These are phyloP conservation scores for Alternaria hordeiaustralica DNA, from an alignment of 2,329 filamentous ascomycete genomes.

Conservation along the genomic window DNA sequence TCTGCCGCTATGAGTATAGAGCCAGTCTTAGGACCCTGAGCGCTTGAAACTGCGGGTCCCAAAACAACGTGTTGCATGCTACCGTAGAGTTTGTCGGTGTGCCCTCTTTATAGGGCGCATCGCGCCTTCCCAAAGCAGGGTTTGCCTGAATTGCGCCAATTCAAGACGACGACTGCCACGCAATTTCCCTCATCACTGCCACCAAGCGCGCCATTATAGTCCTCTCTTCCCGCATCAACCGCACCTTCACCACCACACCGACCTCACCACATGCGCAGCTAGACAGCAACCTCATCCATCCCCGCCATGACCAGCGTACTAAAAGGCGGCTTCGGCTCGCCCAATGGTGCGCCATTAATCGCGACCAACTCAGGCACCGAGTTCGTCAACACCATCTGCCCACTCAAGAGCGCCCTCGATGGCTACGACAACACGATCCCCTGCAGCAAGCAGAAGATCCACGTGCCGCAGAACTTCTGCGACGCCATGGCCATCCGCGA, in stretches of 20 bases:
- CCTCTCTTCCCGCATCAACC: neutral
- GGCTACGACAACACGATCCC: constrained; percentile 47
- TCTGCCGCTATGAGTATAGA: constrained; percentile 8
- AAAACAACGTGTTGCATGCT: constrained; percentile 10
- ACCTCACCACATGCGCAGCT: neutral
- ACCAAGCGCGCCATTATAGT: neutral
- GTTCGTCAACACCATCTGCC: constrained; percentile 49
- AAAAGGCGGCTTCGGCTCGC: constrained; percentile 28
- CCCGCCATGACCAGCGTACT: constrained; percentile 25
- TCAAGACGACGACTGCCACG: constrained; percentile 7
- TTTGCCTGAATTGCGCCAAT: constrained; percentile 7
- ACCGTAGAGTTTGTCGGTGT: neutral
- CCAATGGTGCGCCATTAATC: constrained; percentile 18
- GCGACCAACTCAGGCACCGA: constrained; percentile 42
- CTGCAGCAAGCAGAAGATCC: constrained; percentile 40
- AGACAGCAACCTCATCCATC: neutral
- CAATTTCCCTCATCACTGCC: neutral
- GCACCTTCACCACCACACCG: neutral
- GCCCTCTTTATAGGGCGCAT: constrained; percentile 2
- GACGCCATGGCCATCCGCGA: constrained; percentile 66
- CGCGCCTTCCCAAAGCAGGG: constrained; percentile 5
- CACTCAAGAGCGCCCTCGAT: constrained; percentile 43
- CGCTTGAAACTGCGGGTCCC: constrained; percentile 7
- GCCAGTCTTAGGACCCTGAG: constrained; percentile 1
- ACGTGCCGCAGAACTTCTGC: constrained; percentile 54